Conservation (phyloP, 331 rosid species). For the Cydonia oblonga region DNA sequence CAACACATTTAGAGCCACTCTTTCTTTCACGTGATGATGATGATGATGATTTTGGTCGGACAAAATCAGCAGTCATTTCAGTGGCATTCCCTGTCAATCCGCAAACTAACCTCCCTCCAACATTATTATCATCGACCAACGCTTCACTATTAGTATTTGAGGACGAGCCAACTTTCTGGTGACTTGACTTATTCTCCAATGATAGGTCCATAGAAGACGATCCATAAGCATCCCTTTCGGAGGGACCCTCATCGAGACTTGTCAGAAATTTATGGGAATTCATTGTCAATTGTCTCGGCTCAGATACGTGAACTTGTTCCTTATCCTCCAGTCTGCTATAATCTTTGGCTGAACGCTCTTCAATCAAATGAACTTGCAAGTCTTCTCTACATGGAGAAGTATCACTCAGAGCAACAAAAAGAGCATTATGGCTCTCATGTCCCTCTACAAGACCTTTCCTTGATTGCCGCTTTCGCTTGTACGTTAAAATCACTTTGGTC, state of each 20-base stretch:
- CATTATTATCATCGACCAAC: constrained; percentile 14
- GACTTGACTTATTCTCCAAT: background rate
- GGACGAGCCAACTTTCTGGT: constrained; percentile 14
- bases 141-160: constrained; percentile 13
- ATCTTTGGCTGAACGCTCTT: constrained; percentile 13
- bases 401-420: constrained; percentile 9
- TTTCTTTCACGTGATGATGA: constrained; percentile 18
- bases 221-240: background rate
- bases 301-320: no score
- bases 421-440: constrained; percentile 12
- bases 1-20: constrained; percentile 14
- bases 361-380: constrained; percentile 13
- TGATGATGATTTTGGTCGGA: constrained; percentile 5
- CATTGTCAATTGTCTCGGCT: no score
- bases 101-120: constrained; percentile 18
- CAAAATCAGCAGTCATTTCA: constrained; percentile 15
- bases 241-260: constrained; percentile 19
- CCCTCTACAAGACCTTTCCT: constrained; percentile 19
- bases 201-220: no score
- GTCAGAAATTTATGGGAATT: no score
- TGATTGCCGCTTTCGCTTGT: constrained; percentile 41
- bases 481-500: constrained; percentile 39
- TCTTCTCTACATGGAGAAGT: constrained; percentile 10
- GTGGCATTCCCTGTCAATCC: constrained; percentile 10
- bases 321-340: constrained; percentile 7